Conservation (phyloP, 345 rosid genomes). For the Luvunga scandens region DNA sequence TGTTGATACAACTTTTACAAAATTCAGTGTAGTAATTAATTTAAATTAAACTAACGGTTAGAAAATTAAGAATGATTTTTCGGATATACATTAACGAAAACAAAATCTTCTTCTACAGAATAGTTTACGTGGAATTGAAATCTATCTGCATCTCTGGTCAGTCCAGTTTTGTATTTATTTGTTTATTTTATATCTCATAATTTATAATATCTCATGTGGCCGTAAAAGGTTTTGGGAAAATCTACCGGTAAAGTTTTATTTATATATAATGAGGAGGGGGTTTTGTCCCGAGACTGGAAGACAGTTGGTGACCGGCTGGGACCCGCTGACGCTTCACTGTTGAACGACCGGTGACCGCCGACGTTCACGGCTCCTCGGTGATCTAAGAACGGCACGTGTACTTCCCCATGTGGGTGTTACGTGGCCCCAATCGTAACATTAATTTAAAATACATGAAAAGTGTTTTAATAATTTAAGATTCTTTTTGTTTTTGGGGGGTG, state of each 20-base stretch:
- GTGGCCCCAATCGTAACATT: constrained; percentile 22
- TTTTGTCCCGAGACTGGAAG: constrained; percentile 27
- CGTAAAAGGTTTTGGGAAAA: constrained; percentile 8
- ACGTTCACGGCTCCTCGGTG: constrained; percentile 37
- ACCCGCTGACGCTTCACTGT: constrained; percentile 27
- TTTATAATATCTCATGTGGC: not conserved
- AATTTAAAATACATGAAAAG: no score
- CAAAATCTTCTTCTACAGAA: not conserved
- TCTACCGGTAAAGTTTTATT: not conserved
- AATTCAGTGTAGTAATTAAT: not conserved
- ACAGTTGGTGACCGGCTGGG: constrained; percentile 32
- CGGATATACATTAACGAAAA: not conserved
- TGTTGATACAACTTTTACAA: not conserved
- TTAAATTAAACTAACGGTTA: not conserved
- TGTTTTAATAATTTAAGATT: not conserved
- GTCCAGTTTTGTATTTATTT: not conserved
- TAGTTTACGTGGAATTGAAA: not conserved
- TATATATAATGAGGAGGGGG: not conserved
- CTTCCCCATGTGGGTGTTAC: constrained; percentile 38
- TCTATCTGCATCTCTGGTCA: not conserved
- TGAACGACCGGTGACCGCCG: constrained; percentile 48
- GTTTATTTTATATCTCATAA: not conserved
- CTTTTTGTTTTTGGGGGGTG: no score
- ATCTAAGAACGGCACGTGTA: constrained; percentile 35
- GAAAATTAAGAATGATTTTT: not conserved